Evolutionary conservation across 768 basidiomycete species (phyloP), one percentile per base, ranked within the genome.

Genomic region (Pisolithus tinctorius): DNA sequence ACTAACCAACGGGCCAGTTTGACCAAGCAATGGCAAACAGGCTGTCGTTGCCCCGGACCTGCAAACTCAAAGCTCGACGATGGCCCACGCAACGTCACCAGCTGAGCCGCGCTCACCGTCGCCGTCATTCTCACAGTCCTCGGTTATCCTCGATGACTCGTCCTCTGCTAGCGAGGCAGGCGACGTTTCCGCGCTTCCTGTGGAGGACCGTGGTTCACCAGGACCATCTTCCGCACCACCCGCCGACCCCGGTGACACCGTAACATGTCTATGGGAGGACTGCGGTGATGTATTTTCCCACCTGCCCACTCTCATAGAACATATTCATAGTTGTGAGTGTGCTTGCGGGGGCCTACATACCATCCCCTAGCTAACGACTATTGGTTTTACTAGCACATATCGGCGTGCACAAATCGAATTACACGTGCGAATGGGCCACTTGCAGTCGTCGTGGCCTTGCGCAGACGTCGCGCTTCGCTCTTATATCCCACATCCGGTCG

Each of bases 361-460:
- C 25, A 23, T n/a, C 17, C 37, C 47, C 43, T 20, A 39, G 45
- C 47, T 55, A 7, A 8, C 14, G 8, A 30, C 47, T 40, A 25
- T 20, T 20, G 20, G n/a, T 14, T 25, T 45, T 46, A 38, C 45
- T 61, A 92, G 89, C 78, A 39, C 90, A 93, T 64, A 86, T 93
- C 63, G 87, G 86, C 40, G 80, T 82, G 10, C 82, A 88, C 69
- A 88, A 91, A 67, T 85, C 89, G 13, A 84, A 79, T 57, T 93
- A 93, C 64, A 83, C 84, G 26, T 97, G 93, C 66, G 85, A 92
- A 74, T 97, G 93, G 93, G 69, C 79, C 17, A 83, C 82, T 4
- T 97, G 93, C 69, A 71, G 73, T 17, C 79, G 93, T 16, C 76
- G 85, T 48, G 90, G 92, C 4, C 75, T 93, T 47, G 77, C 86